phyloP scores from a whole-genome alignment of 2,329 filamentous ascomycete species.

The Monosporascus sp. region DNA sequence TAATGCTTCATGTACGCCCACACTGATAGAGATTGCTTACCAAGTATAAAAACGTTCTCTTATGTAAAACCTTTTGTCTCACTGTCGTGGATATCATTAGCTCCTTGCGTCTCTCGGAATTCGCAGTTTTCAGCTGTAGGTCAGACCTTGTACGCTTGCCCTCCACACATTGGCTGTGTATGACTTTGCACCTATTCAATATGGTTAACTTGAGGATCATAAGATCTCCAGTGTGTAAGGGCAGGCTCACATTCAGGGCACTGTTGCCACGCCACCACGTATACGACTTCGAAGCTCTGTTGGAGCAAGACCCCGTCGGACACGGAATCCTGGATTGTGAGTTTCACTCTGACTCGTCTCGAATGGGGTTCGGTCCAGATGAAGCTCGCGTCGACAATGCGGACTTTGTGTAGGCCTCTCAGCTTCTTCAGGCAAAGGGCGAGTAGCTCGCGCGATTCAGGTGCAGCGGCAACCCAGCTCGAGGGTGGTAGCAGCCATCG shows the following conservation, averaged over 20 bases:
- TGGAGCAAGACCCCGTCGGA: slow-evolving; percentile 67
- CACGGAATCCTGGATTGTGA: slow-evolving; percentile 76
- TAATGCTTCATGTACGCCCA: no score
- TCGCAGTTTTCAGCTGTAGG: not conserved
- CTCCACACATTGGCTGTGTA: slow-evolving; percentile 96
- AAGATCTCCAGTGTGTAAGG: not conserved
- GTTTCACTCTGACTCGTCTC: slow-evolving; percentile 84
- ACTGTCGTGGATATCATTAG: not conserved
- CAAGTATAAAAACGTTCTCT: slow-evolving; percentile 66
- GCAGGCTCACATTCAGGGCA: slow-evolving; percentile 70
- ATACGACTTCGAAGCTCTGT: slow-evolving; percentile 93
- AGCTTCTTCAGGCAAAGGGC: slow-evolving; percentile 88
- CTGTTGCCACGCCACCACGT: slow-evolving; percentile 84
- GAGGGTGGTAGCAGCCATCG: slow-evolving; percentile 83
- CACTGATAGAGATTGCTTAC: not conserved
- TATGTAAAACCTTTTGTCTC: slow-evolving; percentile 87
- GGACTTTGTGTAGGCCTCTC: slow-evolving; percentile 78
- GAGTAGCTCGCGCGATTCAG: slow-evolving; percentile 86
- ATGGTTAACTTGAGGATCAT: not conserved
- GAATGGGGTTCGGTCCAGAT: slow-evolving; percentile 99
- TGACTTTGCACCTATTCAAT: slow-evolving; percentile 59
- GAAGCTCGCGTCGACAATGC: slow-evolving; percentile 93
- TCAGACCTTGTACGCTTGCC: slow-evolving; percentile 85
- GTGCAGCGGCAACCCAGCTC: slow-evolving; percentile 79
- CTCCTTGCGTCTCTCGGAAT: not conserved